Percentiles rank a stretch among this genome's conserved stretches.
Evolutionary conservation across 2,329 filamentous ascomycete genomes (phyloP).

Genomic region (Neonectria faginata): DNA sequence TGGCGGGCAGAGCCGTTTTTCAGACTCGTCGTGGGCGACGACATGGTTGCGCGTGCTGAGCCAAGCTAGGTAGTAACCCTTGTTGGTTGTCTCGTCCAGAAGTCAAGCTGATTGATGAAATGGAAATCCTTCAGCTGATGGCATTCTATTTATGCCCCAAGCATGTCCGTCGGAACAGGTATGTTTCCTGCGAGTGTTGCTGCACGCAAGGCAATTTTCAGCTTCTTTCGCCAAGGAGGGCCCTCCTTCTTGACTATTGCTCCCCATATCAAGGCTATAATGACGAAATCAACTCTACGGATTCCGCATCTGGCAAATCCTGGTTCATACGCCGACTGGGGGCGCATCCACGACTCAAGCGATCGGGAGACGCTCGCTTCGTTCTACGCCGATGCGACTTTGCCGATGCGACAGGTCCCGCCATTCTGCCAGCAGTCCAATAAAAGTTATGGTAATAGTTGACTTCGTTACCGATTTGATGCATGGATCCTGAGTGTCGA

Average conservation of each 20-base stretch:
- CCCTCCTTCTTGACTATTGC: not conserved
- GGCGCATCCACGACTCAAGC: not conserved
- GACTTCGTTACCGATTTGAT: not conserved
- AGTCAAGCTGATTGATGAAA: not conserved
- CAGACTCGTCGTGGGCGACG: conserved; percentile 27
- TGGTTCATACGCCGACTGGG: conserved; percentile 7
- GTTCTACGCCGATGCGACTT: not conserved
- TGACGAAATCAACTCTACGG: conserved; percentile 21
- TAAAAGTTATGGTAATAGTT: not conserved
- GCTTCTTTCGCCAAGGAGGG: not conserved
- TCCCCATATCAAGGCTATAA: conserved; percentile 22
- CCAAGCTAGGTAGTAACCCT: not conserved
- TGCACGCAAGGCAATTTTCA: not conserved
- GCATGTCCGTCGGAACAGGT: too few species aligned
- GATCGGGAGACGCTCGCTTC: not conserved
- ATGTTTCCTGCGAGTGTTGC: not conserved
- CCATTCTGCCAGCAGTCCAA: not conserved
- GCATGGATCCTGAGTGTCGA: not conserved
- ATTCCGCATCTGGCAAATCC: conserved; percentile 20
- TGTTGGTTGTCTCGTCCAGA: not conserved
- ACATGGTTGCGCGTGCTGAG: conserved; percentile 21
- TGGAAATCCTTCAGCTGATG: not conserved
- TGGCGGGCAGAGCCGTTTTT: conserved; percentile 5
- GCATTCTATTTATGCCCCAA: conserved; percentile 10
- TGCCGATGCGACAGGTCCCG: not conserved